Percentiles rank a stretch among this genome's conserved stretches.
These are phyloP conservation scores for Russula earlei DNA, from an alignment of 768 basidiomycete genomes.

Conservation along the genomic window DNA sequence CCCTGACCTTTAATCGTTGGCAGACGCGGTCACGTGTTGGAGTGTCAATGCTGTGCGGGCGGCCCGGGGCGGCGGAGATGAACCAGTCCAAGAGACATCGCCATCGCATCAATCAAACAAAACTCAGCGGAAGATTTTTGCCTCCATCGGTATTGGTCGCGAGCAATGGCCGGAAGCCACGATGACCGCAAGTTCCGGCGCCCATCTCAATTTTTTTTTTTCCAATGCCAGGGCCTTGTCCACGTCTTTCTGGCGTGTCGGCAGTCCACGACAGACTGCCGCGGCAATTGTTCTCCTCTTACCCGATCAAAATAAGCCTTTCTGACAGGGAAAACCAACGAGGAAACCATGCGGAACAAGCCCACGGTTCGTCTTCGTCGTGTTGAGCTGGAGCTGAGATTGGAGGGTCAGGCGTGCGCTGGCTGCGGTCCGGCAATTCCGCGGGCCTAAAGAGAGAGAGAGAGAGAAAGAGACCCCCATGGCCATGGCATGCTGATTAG, in stretches of 20 bases:
- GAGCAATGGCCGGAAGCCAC: background rate
- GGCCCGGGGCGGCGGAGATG: no score
- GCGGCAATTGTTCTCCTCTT: background rate
- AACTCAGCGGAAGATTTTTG: no score
- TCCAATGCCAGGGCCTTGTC: background rate
- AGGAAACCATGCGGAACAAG: background rate
- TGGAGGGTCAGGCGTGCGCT: background rate
- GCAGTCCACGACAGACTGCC: background rate
- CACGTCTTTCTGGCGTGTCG: background rate
- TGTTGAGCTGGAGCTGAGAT: background rate
- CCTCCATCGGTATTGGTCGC: no score
- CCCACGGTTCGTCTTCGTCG: background rate
- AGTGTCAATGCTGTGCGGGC: no score
- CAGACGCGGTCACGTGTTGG: no score
- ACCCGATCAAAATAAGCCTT: background rate
- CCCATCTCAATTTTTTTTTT: background rate
- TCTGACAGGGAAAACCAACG: background rate
- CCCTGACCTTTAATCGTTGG: no score
- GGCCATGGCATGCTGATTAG: no score
- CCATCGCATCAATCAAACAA: no score
- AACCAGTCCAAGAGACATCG: no score
- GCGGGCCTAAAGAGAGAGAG: no score
- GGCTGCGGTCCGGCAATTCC: constrained; percentile 1
- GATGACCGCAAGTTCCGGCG: background rate
- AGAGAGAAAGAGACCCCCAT: no score